A percentile compares a stretch with the other conserved stretches of the same genome.
Conservation (phyloP, 306 rosid species). For the Herpetospermum pedunculosum region DNA sequence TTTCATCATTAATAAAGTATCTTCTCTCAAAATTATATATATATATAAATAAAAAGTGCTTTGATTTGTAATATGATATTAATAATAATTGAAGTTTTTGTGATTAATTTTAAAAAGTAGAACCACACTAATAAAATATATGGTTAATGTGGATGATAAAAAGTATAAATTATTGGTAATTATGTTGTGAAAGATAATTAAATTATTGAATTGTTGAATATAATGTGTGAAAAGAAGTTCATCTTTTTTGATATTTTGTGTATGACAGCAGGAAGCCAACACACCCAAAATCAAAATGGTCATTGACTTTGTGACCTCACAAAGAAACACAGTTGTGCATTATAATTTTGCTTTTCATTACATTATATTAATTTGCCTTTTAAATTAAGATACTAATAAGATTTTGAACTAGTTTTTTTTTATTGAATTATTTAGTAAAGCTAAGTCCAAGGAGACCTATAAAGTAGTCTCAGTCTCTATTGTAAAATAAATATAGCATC, state of each 20-base stretch:
- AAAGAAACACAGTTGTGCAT: neutral
- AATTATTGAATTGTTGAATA: neutral
- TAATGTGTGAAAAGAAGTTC: neutral
- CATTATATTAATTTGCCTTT: neutral
- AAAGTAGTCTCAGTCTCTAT: no score
- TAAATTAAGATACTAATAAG: neutral
- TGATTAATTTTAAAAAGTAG: no score
- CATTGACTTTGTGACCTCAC: neutral
- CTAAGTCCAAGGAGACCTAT: neutral
- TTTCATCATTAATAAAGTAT: no score
- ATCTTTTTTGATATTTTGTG: slow-evolving; percentile 3
- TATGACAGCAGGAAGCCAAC: slow-evolving; percentile 3
- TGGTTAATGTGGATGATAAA: no score
- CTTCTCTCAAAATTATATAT: no score
- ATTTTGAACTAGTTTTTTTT: neutral
- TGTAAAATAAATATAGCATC: no score
- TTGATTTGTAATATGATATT: no score
- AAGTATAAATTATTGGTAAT: no score
- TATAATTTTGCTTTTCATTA: neutral
- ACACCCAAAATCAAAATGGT: neutral
- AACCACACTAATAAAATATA: no score
- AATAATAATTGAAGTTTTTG: no score
- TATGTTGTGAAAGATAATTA: no score
- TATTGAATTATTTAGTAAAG: neutral
- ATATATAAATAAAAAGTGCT: no score